Conservation (phyloP, 2,329 filamentous ascomycete species). For the Niveomyces coronatus region DNA sequence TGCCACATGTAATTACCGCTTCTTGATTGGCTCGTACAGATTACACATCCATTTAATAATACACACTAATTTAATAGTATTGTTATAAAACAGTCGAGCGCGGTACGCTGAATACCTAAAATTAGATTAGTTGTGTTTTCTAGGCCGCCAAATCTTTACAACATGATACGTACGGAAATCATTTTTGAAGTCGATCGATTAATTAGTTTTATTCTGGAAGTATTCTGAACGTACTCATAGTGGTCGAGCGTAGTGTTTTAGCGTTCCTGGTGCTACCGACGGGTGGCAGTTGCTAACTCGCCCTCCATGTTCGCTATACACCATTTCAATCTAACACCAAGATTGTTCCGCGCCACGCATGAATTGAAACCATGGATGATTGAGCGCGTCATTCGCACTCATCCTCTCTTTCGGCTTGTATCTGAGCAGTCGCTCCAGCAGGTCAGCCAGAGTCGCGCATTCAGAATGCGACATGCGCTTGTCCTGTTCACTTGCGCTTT, state of each 20-base stretch:
- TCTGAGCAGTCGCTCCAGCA: not conserved
- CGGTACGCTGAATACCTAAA: too few species aligned
- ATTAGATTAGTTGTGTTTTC: not conserved
- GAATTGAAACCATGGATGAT: not conserved
- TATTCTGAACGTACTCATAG: too few species aligned
- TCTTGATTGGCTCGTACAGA: not conserved
- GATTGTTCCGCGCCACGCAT: too few species aligned
- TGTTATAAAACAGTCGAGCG: not conserved
- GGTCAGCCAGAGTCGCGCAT: not conserved
- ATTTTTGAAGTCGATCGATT: too few species aligned
- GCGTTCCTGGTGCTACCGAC: not conserved
- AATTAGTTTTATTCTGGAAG: too few species aligned
- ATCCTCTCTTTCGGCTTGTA: not conserved
- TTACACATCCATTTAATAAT: not conserved
- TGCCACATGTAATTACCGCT: not conserved
- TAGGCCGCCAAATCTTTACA: not conserved
- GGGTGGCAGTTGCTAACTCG: too few species aligned
- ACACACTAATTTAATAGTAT: not conserved
- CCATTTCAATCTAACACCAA: too few species aligned
- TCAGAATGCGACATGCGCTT: not conserved
- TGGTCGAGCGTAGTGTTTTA: too few species aligned
- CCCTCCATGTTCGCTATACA: too few species aligned
- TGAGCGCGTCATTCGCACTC: not conserved
- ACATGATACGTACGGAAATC: too few species aligned
- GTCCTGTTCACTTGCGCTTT: not conserved